Percentiles rank a stretch among this genome's conserved stretches.
These are phyloP conservation scores for Coemansia sp. DNA, from an alignment of 192 early-diverging fungal genomes.

Conservation along the genomic window DNA sequence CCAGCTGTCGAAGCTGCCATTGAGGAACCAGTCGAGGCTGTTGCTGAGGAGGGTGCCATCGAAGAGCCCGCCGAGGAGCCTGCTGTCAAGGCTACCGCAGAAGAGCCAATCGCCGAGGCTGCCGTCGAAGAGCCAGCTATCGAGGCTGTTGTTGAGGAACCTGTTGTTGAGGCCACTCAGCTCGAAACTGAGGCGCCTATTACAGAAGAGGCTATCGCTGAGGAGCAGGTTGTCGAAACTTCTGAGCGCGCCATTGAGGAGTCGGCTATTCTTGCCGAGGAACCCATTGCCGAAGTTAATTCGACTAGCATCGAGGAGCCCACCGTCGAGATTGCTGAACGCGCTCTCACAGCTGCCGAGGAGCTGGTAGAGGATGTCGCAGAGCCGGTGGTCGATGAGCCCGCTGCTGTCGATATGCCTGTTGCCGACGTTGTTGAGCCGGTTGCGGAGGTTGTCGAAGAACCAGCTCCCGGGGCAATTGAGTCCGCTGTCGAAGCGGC, in stretches of 20 bases:
- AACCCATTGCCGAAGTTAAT: not conserved
- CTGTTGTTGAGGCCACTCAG: not conserved
- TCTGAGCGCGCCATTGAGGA: not conserved
- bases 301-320: not conserved
- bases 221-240: too few species aligned
- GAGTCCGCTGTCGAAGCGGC: not conserved
- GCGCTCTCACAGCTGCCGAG: not conserved
- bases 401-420: conserved; percentile 6
- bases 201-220: too few species aligned
- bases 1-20: not conserved
- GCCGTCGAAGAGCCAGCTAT: too few species aligned
- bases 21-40: not conserved
- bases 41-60: too few species aligned
- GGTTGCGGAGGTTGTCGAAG: not conserved
- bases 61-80: not conserved
- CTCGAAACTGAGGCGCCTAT: not conserved
- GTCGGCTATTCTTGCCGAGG: not conserved
- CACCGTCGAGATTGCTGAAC: not conserved
- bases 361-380: not conserved
- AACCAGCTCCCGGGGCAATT: not conserved
- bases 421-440: not conserved
- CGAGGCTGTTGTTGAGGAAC: too few species aligned
- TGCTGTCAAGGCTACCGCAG: too few species aligned
- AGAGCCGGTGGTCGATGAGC: not conserved
- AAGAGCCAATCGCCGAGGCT: not conserved